A percentile compares a stretch with the other conserved stretches of the same genome.
These are phyloP conservation scores for Trichoderma guizhouense DNA, from an alignment of 2,329 filamentous ascomycete genomes.

Conservation along the genomic window DNA sequence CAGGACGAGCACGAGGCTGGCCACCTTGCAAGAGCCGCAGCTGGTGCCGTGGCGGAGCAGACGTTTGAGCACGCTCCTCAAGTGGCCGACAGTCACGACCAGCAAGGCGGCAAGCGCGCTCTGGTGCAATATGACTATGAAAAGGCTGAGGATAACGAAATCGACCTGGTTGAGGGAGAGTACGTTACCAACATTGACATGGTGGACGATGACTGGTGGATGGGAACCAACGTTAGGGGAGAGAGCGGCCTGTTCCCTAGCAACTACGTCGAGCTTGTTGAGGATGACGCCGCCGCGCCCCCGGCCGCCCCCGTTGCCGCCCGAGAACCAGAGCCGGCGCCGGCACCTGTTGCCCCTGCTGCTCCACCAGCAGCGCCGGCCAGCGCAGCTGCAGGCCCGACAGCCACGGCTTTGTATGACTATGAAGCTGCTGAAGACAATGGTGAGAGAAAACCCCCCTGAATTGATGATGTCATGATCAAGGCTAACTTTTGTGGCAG, in stretches of 20 bases:
- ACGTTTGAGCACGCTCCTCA: slow-evolving; percentile 31
- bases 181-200: slow-evolving; percentile 89
- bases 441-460: slow-evolving; percentile 37
- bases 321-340: slow-evolving; percentile 31
- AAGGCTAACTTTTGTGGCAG: slow-evolving; percentile 42
- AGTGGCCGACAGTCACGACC: slow-evolving; percentile 27
- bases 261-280: slow-evolving; percentile 90
- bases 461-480: background rate
- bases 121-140: slow-evolving; percentile 93
- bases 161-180: slow-evolving; percentile 86
- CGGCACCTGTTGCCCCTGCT: slow-evolving; percentile 35
- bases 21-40: slow-evolving; percentile 57
- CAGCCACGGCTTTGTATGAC: slow-evolving; percentile 85
- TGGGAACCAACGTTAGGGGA: slow-evolving; percentile 81
- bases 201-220: slow-evolving; percentile 99
- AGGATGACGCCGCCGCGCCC: slow-evolving; percentile 46
- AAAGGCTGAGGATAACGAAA: slow-evolving; percentile 94
- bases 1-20: slow-evolving; percentile 61
- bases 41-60: slow-evolving; percentile 51
- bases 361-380: slow-evolving; percentile 36
- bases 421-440: slow-evolving; percentile 98
- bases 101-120: slow-evolving; percentile 63
- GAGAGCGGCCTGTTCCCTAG: slow-evolving; percentile 91
- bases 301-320: slow-evolving; percentile 32
- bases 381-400: slow-evolving; percentile 50